Evolutionary conservation across 176 grass and related monocot species (phyloP).

Genomic region (Carex parvula): DNA sequence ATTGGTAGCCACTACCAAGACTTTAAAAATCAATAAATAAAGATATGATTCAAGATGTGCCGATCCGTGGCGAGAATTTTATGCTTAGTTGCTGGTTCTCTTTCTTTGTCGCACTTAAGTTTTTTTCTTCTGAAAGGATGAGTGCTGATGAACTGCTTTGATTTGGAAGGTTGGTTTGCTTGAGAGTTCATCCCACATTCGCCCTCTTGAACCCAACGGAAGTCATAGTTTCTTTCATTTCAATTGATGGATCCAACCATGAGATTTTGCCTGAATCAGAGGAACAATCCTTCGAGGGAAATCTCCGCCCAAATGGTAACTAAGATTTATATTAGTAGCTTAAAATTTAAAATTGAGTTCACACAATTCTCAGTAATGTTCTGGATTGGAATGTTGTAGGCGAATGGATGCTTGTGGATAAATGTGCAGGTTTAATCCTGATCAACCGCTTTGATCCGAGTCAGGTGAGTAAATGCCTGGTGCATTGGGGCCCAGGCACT

Average conservation of each 20-base stretch:
- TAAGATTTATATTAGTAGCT: not conserved
- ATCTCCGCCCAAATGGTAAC: constrained; percentile 70
- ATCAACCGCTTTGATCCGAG: constrained; percentile 58
- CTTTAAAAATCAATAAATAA: too few species aligned
- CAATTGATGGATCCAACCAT: constrained; percentile 63
- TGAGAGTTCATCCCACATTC: constrained; percentile 89
- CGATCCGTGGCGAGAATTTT: not conserved
- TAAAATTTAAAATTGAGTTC: not conserved
- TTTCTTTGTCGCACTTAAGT: not conserved
- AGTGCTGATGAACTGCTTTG: constrained; percentile 10
- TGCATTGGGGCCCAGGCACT: constrained; percentile 74
- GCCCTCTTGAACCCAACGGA: constrained; percentile 82
- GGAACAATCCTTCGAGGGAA: constrained; percentile 67
- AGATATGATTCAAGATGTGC: not conserved
- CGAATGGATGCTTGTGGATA: constrained; percentile 89
- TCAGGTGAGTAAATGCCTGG: constrained; percentile 68
- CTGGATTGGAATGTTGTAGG: constrained; percentile 33
- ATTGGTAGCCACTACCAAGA: not conserved
- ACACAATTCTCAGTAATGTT: not conserved
- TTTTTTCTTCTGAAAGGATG: not conserved
- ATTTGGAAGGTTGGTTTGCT: constrained; percentile 79
- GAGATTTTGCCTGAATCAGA: constrained; percentile 44
- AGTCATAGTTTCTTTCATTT: constrained; percentile 61
- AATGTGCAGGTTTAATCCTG: constrained; percentile 56
- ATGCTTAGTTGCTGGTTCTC: not conserved